Evolutionary conservation across 305 asterid species (phyloP).

Genomic region (Solanum hybrid): DNA sequence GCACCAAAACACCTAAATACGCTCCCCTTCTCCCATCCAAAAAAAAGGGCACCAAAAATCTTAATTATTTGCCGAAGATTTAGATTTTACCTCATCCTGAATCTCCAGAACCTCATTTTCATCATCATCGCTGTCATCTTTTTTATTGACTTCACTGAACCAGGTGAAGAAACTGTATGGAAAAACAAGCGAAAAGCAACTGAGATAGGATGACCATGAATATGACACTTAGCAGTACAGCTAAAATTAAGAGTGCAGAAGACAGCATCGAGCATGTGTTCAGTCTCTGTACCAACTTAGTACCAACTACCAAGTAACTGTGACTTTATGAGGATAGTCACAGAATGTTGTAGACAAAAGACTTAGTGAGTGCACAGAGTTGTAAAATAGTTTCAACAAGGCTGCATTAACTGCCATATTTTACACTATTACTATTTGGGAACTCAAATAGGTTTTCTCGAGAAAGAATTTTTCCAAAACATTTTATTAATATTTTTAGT

Average conservation of each 20-base stretch:
- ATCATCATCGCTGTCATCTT: slow-evolving; percentile 50
- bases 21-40: neutral
- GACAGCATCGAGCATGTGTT: neutral
- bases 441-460: neutral
- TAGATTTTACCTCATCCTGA: slow-evolving; percentile 67
- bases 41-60: neutral
- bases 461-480: neutral
- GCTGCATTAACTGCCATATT: neutral
- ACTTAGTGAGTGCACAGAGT: neutral
- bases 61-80: neutral
- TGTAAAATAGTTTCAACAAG: neutral
- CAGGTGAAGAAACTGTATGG: slow-evolving; percentile 83
- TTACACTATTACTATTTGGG: neutral
- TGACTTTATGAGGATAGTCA: neutral
- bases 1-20: neutral
- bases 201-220: neutral
- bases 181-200: neutral
- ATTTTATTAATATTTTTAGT: neutral
- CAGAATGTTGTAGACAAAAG: neutral
- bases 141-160: slow-evolving; percentile 52
- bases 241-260: neutral
- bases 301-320: neutral
- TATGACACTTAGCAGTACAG: neutral
- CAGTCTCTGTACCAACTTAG: neutral
- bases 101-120: slow-evolving; percentile 16